phyloP scores from a whole-genome alignment of 192 early-diverging fungal genomes.

The Chytriomyces confervae region DNA sequence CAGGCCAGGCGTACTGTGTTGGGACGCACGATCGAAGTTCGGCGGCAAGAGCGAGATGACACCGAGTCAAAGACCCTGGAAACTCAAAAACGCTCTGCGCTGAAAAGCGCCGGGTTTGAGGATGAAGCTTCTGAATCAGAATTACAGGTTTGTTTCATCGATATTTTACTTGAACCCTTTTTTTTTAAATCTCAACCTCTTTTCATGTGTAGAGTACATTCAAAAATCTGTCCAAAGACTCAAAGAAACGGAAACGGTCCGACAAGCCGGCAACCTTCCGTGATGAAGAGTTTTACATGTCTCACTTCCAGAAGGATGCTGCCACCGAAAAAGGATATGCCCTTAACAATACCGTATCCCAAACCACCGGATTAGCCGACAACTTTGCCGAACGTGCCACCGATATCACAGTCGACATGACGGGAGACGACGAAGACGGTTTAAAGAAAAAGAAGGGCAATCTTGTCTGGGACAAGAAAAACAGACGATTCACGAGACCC shows the following conservation, averaged over 20 bases:
- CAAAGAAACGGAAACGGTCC: constrained; percentile 39
- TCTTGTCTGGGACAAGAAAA: constrained; percentile 90
- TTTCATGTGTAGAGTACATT: constrained; percentile 14
- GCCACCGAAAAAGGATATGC: constrained; percentile 89
- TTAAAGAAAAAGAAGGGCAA: constrained; percentile 59
- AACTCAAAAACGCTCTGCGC: constrained; percentile 23
- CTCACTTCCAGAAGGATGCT: constrained; percentile 80
- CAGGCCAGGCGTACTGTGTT: constrained; percentile 45
- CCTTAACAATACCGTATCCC: constrained; percentile 47
- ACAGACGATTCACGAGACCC: constrained; percentile 87
- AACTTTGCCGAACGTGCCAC: constrained; percentile 83
- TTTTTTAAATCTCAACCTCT: background rate
- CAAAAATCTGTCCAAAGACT: constrained; percentile 1
- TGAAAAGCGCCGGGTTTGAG: constrained; percentile 17
- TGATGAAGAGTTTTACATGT: constrained; percentile 89
- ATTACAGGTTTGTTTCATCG: constrained; percentile 18
- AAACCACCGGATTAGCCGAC: constrained; percentile 51
- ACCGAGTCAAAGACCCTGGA: constrained; percentile 44
- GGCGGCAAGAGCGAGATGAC: constrained; percentile 57
- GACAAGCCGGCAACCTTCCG: constrained; percentile 51
- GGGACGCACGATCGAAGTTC: constrained; percentile 60
- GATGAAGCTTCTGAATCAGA: constrained; percentile 25
- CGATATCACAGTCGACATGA: constrained; percentile 72
- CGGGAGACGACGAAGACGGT: constrained; percentile 81
- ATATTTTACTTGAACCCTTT: background rate